Percentiles rank a stretch among this genome's conserved stretches.
Conservation (phyloP, 805 yeast species). For the Pichia paraexigua region DNA sequence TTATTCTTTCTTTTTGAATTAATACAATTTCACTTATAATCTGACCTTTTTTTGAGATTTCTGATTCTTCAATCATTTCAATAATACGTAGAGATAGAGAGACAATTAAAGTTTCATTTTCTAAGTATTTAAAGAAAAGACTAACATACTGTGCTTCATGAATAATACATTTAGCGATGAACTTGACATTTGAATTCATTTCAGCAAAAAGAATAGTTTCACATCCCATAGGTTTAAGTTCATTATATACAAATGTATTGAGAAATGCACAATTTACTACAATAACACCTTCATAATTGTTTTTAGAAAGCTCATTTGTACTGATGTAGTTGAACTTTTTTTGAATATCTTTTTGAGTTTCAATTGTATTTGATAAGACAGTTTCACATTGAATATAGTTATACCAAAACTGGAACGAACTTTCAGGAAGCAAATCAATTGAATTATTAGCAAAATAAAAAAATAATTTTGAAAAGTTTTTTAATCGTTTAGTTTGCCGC, state of each 20-base stretch:
- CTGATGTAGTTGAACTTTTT: conserved; percentile 6
- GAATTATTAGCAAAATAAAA: conserved; percentile 33
- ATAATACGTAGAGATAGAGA: conserved; percentile 14
- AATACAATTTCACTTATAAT: conserved; percentile 20
- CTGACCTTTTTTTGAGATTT: conserved; percentile 16
- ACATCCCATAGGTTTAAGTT: not conserved
- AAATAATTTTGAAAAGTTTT: conserved; percentile 39
- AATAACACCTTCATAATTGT: not conserved
- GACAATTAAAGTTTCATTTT: conserved; percentile 4
- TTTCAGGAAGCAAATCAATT: conserved; percentile 8
- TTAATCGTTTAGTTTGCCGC: conserved; percentile 30
- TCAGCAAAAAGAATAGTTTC: not conserved
- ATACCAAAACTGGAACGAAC: conserved; percentile 17
- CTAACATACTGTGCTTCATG: not conserved
- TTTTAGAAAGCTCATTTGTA: not conserved
- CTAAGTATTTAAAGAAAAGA: conserved; percentile 3
- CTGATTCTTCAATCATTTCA: conserved; percentile 18
- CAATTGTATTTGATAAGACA: not conserved
- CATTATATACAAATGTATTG: not conserved
- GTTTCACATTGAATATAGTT: conserved; percentile 29
- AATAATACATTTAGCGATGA: conserved; percentile 4
- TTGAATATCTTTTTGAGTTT: conserved; percentile 12
- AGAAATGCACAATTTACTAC: not conserved
- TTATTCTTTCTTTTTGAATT: conserved; percentile 15
- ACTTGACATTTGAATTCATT: conserved; percentile 1